These are phyloP conservation scores for Glycine soja DNA, from an alignment of 306 rosid species.

Conservation along the genomic window DNA sequence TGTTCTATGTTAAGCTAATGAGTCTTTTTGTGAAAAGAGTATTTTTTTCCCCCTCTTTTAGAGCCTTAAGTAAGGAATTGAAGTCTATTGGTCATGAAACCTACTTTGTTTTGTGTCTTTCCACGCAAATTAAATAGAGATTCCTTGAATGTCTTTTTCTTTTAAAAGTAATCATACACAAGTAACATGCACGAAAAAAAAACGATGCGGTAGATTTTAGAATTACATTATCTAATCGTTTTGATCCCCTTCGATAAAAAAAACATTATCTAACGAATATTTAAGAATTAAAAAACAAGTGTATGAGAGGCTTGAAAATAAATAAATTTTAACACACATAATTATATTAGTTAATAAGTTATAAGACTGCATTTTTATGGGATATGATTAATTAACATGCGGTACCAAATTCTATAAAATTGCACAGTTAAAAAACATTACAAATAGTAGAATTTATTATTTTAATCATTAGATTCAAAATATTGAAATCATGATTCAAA, in stretches of 20 bases:
- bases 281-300: neutral
- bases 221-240: neutral
- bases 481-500: too few species aligned
- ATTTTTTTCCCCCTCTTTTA: neutral
- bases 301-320: neutral
- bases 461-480: neutral
- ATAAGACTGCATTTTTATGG: neutral
- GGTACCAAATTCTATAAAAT: neutral
- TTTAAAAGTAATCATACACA: neutral
- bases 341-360: neutral
- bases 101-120: too few species aligned
- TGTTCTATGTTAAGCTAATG: neutral
- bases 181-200: neutral
- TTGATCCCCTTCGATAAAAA: too few species aligned
- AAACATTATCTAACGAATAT: too few species aligned
- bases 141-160: neutral
- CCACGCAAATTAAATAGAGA: slow-evolving; percentile 17
- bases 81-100: slow-evolving; percentile 15
- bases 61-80: slow-evolving; percentile 41
- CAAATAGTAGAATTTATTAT: too few species aligned
- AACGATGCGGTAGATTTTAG: neutral
- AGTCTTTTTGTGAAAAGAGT: neutral
- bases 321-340: neutral
- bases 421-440: neutral
- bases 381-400: neutral